Conservation (phyloP, 805 yeast genomes). For the Candida saitoana region DNA sequence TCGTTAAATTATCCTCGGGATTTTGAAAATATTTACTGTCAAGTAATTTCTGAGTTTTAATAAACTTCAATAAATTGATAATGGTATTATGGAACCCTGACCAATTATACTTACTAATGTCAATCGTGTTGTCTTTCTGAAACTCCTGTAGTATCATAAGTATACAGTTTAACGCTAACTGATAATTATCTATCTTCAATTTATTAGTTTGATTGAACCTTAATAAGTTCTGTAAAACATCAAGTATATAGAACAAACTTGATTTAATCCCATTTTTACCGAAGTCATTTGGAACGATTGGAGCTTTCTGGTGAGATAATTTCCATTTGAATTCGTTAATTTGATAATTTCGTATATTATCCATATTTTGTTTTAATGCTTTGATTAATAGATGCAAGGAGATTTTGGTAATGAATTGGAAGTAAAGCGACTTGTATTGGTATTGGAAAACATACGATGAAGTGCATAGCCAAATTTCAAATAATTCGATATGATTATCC, state of each 20-base stretch:
- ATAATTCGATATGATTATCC: slow-evolving; percentile 14
- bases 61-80: slow-evolving; percentile 28
- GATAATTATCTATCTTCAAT: slow-evolving; percentile 28
- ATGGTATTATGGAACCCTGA: slow-evolving; percentile 29
- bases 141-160: slow-evolving; percentile 21
- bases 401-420: slow-evolving; percentile 23
- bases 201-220: slow-evolving; percentile 37
- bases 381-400: slow-evolving; percentile 24
- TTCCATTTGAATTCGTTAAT: slow-evolving; percentile 40
- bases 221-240: slow-evolving; percentile 24
- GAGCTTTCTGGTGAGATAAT: slow-evolving; percentile 37
- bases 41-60: slow-evolving; percentile 16
- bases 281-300: slow-evolving; percentile 26
- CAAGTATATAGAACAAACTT: slow-evolving; percentile 30
- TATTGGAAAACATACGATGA: slow-evolving; percentile 37
- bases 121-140: slow-evolving; percentile 11
- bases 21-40: slow-evolving; percentile 13
- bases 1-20: slow-evolving; percentile 8
- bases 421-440: slow-evolving; percentile 26
- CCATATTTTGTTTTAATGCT: slow-evolving; percentile 13
- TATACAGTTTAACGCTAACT: slow-evolving; percentile 22
- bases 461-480: slow-evolving; percentile 34
- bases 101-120: slow-evolving; percentile 30
- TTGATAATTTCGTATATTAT: slow-evolving; percentile 12
- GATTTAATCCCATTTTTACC: slow-evolving; percentile 24